phyloP scores from a whole-genome alignment of 495 filamentous ascomycete species.

The Parathielavia hyrcaniae region DNA sequence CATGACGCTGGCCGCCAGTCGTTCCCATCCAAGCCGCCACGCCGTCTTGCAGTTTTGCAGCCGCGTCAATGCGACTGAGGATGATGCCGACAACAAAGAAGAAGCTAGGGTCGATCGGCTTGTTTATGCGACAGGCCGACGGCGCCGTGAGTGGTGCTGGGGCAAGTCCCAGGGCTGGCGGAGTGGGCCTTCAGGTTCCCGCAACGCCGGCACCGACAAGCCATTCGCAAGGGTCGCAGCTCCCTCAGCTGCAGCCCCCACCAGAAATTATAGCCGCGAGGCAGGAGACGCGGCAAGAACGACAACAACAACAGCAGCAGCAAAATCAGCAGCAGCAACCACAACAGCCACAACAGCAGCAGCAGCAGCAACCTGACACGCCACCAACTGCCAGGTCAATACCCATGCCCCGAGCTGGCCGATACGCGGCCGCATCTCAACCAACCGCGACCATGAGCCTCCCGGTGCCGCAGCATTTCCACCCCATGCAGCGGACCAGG shows the following conservation, averaged over 20 bases:
- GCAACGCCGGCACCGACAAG: constrained; percentile 19
- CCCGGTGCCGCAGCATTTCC: constrained; percentile 22
- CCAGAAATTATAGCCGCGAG: constrained; percentile 24
- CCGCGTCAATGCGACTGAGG: constrained; percentile 24
- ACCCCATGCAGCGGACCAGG: constrained; percentile 31
- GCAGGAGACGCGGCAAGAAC: constrained; percentile 13
- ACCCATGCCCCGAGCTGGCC: constrained; percentile 22
- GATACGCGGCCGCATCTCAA: constrained; percentile 15
- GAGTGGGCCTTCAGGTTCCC: constrained; percentile 28
- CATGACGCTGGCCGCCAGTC: constrained; percentile 14
- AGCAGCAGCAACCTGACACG: constrained; percentile 10
- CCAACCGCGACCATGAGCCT: constrained; percentile 22
- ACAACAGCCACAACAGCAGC: constrained; percentile 6
- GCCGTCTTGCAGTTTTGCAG: background rate
- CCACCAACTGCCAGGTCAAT: constrained; percentile 22
- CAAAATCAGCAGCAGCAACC: constrained; percentile 24
- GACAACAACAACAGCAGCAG: constrained; percentile 6
- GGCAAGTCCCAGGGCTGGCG: constrained; percentile 20
- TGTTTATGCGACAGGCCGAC: constrained; percentile 28
- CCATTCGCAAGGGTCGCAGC: constrained; percentile 12
- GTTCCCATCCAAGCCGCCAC: constrained; percentile 15
- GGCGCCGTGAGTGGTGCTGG: constrained; percentile 19
- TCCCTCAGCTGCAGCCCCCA: constrained; percentile 27
- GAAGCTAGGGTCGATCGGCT: constrained; percentile 29
- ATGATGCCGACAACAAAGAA: constrained; percentile 36